Base-by-base conservation (phyloP, 805 yeast species). In the Wickerhamiella domercqiae region DNA sequence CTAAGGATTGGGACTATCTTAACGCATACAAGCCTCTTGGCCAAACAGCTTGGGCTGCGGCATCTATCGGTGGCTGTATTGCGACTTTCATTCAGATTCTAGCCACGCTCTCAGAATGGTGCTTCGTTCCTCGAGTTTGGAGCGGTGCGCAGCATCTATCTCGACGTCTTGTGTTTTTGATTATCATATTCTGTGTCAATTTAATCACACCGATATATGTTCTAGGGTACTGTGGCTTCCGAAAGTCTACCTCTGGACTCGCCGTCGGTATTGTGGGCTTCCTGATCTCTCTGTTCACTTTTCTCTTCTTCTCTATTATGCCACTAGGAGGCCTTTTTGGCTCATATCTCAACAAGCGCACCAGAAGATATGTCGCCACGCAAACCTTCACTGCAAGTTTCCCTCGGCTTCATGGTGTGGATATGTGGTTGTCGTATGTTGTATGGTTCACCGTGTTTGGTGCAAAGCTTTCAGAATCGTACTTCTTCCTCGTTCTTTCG, bases 101-200 rank as follows among this genome's bases (percentile, higher is more conserved):
- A 41, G 98, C 98, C 36, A 86, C 97, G 21, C 41, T 84, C 26
- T 73, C 80, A 53, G 98, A 90, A 63, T 87, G 94, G 94, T 66
- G 75, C 57, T 90, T 84, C 53, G 97, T 90, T 44, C 98, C 98
- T 49, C 78, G 97, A 63, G 73, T 78, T 51, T 90, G 97, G 97
- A 93, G 97, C 25, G 98, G 99, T 62, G 96, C 97, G 59, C 97
- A 87, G 65, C 95, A 81, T 59, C 71, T 90, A 56, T 65, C 83
- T 28, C 82, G 94, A 63, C 78, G 98, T 58, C 67, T 90, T 52
- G 56, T 76, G 67, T 78, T 86, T 56, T 61, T 87, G 57, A 48
- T 77, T 38, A 47, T 71, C 37, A 71, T 84, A 48, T 66, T 84
- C 40, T 67, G 64, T 38, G 52, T 76, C 45, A 90, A 87, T 61